A percentile compares a stretch with the other conserved stretches of the same genome.
Conservation (phyloP, 345 rosid genomes). For the Turritis glabra region DNA sequence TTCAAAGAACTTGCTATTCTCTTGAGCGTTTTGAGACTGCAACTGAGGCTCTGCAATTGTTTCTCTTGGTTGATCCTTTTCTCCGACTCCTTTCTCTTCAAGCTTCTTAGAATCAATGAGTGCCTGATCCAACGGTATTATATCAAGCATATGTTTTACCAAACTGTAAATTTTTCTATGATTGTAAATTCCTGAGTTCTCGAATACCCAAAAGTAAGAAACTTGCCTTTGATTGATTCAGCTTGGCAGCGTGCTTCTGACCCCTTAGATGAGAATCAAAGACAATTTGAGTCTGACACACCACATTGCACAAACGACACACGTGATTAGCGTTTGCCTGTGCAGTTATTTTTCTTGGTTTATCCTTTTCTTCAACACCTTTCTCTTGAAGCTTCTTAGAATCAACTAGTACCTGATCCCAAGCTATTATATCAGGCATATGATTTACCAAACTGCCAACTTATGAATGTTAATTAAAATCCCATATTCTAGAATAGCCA, state of each 20-base stretch:
- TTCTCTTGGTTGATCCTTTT: constrained; percentile 44
- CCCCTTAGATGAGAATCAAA: constrained; percentile 23
- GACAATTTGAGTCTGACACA: neutral
- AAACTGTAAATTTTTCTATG: constrained; percentile 41
- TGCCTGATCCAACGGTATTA: constrained; percentile 53
- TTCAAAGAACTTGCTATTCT: constrained; percentile 37
- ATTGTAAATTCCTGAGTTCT: constrained; percentile 41
- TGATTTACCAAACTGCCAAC: constrained; percentile 43
- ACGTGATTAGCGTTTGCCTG: neutral
- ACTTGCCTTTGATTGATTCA: constrained; percentile 14
- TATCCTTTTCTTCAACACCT: constrained; percentile 43
- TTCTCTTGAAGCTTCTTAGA: constrained; percentile 52
- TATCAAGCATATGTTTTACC: constrained; percentile 59
- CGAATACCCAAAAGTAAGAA: constrained; percentile 39
- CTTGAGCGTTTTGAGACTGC: constrained; percentile 41
- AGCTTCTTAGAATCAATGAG: constrained; percentile 51
- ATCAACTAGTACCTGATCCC: constrained; percentile 39
- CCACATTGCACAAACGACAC: constrained; percentile 23
- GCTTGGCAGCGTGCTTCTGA: constrained; percentile 6
- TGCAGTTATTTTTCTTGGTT: constrained; percentile 24
- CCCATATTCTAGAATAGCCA: constrained; percentile 43
- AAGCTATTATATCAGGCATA: constrained; percentile 49
- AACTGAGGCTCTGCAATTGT: constrained; percentile 48
- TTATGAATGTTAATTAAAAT: constrained; percentile 27
- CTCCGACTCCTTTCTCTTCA: constrained; percentile 50